These are phyloP conservation scores for Rubia tinctorum DNA, from an alignment of 305 asterid genomes.

Conservation along the genomic window DNA sequence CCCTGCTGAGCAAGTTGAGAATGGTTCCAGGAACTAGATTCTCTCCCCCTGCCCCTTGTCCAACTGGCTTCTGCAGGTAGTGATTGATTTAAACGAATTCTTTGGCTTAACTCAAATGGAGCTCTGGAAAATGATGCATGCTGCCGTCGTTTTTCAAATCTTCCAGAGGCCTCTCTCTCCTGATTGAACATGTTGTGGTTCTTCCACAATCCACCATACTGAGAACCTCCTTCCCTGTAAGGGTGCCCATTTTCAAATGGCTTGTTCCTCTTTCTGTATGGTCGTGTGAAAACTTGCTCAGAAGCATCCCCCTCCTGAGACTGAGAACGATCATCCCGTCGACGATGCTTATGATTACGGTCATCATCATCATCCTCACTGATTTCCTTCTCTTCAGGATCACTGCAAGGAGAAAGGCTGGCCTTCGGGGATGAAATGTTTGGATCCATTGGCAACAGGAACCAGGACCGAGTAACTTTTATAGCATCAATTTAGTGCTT, in stretches of 20 bases:
- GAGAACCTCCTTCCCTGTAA: constrained; percentile 60
- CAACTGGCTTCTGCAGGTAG: constrained; percentile 52
- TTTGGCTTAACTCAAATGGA: constrained; percentile 60
- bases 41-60: constrained; percentile 79
- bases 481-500: constrained; percentile 9
- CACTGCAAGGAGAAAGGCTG: constrained; percentile 62
- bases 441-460: constrained; percentile 53
- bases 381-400: constrained; percentile 84
- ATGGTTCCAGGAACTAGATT: constrained; percentile 59
- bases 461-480: constrained; percentile 10
- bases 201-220: constrained; percentile 50
- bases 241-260: constrained; percentile 75
- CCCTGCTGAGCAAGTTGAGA: constrained; percentile 75
- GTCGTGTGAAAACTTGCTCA: constrained; percentile 56
- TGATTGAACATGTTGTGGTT: constrained; percentile 30
- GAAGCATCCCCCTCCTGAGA: constrained; percentile 65
- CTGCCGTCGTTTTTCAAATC: constrained; percentile 62
- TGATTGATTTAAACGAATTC: constrained; percentile 56
- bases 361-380: constrained; percentile 99
- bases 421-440: constrained; percentile 64
- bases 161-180: constrained; percentile 51
- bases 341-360: constrained; percentile 99
- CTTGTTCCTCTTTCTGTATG: constrained; percentile 68
- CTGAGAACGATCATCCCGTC: constrained; percentile 63
- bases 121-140: constrained; percentile 52